These are phyloP conservation scores for Aphanoascus verrucosus DNA, from an alignment of 2,329 filamentous ascomycete species.

Conservation along the genomic window DNA sequence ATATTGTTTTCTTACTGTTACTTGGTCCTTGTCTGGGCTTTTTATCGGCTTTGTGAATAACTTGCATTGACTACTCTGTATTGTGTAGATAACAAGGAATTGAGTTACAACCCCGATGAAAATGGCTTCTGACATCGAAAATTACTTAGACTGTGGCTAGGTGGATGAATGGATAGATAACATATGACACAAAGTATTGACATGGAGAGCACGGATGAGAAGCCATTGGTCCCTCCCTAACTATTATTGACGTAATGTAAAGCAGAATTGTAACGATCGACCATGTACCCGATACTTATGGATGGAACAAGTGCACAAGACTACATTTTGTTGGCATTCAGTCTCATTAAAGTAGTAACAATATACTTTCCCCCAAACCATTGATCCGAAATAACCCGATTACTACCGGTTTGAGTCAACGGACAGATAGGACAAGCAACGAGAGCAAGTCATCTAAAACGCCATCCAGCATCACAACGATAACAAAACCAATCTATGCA, in stretches of 20 bases:
- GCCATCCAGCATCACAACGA: constrained; percentile 1
- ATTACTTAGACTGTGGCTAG: too few relatives aligned
- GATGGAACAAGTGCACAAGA: background rate
- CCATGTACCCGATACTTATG: background rate
- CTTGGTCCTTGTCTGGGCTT: too few relatives aligned
- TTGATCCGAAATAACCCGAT: constrained; percentile 4
- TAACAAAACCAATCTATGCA: constrained; percentile 4
- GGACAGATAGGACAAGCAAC: background rate
- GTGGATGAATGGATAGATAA: too few relatives aligned
- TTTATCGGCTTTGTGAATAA: too few relatives aligned
- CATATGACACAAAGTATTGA: too few relatives aligned
- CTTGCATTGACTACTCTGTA: too few relatives aligned
- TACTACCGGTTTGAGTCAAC: constrained; percentile 2
- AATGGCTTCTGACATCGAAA: too few relatives aligned
- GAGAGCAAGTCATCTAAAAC: constrained; percentile 1
- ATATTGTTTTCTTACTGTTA: too few relatives aligned
- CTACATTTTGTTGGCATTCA: background rate
- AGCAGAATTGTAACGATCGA: background rate
- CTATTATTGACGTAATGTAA: background rate
- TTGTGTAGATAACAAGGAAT: too few relatives aligned
- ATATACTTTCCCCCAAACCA: background rate
- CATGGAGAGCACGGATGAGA: background rate
- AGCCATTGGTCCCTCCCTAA: background rate
- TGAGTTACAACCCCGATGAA: too few relatives aligned
- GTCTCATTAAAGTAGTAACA: background rate